phyloP scores from a whole-genome alignment of 2,329 filamentous ascomycete genomes.

The Grosmannia clavigera region DNA sequence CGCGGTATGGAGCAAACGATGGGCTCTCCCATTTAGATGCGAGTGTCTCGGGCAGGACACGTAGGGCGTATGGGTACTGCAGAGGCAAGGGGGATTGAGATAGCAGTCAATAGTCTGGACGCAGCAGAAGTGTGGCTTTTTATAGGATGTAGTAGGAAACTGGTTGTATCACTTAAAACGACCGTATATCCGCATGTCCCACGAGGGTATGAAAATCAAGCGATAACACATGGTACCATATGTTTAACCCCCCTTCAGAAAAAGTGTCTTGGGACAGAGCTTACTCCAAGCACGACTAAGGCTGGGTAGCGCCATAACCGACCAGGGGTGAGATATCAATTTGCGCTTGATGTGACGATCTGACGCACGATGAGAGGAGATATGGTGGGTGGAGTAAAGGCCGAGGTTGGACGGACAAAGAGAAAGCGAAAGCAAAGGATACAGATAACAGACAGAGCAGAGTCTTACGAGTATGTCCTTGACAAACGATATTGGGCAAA shows the following conservation, averaged over 20 bases:
- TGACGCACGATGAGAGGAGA: not conserved
- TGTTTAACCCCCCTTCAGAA: too few species aligned
- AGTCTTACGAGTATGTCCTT: conserved; percentile 5
- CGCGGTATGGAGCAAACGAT: conserved; percentile 53
- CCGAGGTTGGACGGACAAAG: not conserved
- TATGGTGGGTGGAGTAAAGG: not conserved
- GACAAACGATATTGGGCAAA: conserved; percentile 6
- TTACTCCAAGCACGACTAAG: too few species aligned
- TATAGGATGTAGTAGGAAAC: too few species aligned
- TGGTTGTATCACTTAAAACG: not conserved
- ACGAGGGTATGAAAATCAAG: not conserved
- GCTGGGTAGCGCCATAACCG: not conserved
- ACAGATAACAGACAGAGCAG: not conserved
- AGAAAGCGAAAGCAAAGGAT: not conserved
- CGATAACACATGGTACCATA: too few species aligned
- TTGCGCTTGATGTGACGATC: not conserved
- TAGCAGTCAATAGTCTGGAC: not conserved
- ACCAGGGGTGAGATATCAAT: not conserved
- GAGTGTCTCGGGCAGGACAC: conserved; percentile 51
- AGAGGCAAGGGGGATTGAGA: not conserved
- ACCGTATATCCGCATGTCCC: not conserved
- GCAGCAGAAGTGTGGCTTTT: not conserved
- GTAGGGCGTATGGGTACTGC: conserved; percentile 67
- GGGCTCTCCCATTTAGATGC: conserved; percentile 53
- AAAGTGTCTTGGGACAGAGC: too few species aligned